Conservation (phyloP, 139 green algal genomes). For the Chlorella ohadii region DNA sequence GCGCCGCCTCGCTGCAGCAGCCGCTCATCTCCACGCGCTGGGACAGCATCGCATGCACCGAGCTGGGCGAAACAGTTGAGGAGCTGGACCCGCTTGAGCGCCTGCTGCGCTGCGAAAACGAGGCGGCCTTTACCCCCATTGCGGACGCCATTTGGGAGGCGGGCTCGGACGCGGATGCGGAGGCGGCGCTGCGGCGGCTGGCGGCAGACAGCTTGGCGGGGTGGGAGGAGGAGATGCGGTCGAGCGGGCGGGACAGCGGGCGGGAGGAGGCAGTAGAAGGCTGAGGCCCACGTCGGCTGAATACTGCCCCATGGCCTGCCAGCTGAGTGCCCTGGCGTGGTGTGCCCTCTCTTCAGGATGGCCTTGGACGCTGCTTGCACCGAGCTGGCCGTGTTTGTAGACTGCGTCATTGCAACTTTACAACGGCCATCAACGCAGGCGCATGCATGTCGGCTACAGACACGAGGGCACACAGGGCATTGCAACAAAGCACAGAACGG, state of each 20-base stretch:
- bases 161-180: conserved; percentile 59
- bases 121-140: conserved; percentile 67
- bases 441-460: too few relatives aligned
- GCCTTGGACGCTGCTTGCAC: too few relatives aligned
- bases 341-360: too few relatives aligned
- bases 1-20: conserved; percentile 38
- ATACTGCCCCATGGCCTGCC: too few relatives aligned
- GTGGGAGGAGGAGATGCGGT: conserved; percentile 65
- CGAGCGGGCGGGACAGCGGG: conserved; percentile 23
- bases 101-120: conserved; percentile 75
- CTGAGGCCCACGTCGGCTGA: too few relatives aligned
- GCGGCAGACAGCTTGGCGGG: conserved; percentile 47
- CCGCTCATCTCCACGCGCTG: conserved; percentile 74
- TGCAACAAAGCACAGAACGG: too few relatives aligned
- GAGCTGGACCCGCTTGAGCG: conserved; percentile 74
- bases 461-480: too few relatives aligned
- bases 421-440: too few relatives aligned
- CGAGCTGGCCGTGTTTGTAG: too few relatives aligned
- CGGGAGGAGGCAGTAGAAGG: conserved; percentile 34
- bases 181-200: conserved; percentile 49
- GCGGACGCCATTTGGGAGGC: conserved; percentile 76
- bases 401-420: too few relatives aligned
- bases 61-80: conserved; percentile 65
- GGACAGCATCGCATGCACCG: conserved; percentile 48
- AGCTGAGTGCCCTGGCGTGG: too few relatives aligned